Conservation (phyloP, 2,329 filamentous ascomycete genomes). For the Fusarium abutilonis region DNA sequence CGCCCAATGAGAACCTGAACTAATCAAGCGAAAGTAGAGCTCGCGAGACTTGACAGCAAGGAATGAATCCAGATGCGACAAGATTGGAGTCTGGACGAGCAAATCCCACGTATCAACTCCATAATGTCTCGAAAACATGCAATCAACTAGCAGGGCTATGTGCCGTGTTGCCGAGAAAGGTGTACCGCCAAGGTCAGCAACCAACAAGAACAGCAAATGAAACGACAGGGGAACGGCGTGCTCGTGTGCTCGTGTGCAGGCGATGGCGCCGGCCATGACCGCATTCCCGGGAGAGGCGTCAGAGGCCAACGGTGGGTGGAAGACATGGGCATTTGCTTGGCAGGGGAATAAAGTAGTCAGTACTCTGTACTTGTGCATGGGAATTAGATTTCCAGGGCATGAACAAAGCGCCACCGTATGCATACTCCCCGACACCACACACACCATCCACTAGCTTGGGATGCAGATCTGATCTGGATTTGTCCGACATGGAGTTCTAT, state of each 20-base stretch:
- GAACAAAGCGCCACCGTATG: slow-evolving; percentile 15
- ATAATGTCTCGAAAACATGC: slow-evolving; percentile 7
- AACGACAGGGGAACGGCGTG: slow-evolving; percentile 22
- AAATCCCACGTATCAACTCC: slow-evolving; percentile 27
- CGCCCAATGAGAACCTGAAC: slow-evolving; percentile 24
- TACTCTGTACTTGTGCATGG: slow-evolving; percentile 14
- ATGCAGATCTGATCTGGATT: slow-evolving; percentile 32
- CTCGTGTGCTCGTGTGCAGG: slow-evolving; percentile 32
- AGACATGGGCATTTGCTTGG: slow-evolving; percentile 13
- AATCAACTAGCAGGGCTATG: slow-evolving; percentile 11
- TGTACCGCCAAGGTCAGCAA: slow-evolving; percentile 38
- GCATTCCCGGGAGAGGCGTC: slow-evolving; percentile 33
- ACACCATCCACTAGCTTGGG: slow-evolving; percentile 20
- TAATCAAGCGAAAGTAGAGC: slow-evolving; percentile 11
- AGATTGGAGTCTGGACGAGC: slow-evolving; percentile 14
- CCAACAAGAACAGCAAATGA: slow-evolving; percentile 16
- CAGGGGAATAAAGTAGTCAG: slow-evolving; percentile 22
- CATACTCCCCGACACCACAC: slow-evolving; percentile 37
- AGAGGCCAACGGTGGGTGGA: slow-evolving; percentile 24
- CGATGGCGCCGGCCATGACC: slow-evolving; percentile 31
- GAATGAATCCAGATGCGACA: slow-evolving; percentile 17
- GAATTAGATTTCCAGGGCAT: slow-evolving; percentile 10
- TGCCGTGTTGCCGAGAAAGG: slow-evolving; percentile 42
- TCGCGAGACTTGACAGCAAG: slow-evolving; percentile 7
- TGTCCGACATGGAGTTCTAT: slow-evolving; percentile 19